Evolutionary conservation across 2,329 filamentous ascomycete genomes (phyloP).

Genomic region (Beauveria sp.): DNA sequence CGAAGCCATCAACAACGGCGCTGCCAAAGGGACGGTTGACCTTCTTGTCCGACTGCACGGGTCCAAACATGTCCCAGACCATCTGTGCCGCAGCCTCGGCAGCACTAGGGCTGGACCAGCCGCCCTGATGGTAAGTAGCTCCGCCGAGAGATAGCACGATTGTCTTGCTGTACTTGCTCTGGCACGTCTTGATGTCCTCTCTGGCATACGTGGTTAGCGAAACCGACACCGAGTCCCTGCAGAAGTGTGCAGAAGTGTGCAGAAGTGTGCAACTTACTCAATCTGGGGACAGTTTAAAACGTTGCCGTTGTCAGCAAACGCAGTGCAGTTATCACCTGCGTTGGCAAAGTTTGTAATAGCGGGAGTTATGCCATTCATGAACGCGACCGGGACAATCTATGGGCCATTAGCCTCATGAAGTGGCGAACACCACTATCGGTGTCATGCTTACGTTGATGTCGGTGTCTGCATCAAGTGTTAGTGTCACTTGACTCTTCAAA

Average conservation of each 20-base stretch:
- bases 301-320: conserved; percentile 45
- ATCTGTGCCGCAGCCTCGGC: conserved; percentile 51
- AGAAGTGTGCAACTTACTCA: conserved; percentile 38
- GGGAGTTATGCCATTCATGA: conserved; percentile 49
- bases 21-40: conserved; percentile 58
- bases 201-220: conserved; percentile 18
- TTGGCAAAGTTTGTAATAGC: conserved; percentile 58
- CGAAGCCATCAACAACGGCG: conserved; percentile 64
- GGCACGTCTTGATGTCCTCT: conserved; percentile 51
- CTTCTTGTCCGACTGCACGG: conserved; percentile 33
- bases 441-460: conserved; percentile 35
- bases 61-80: conserved; percentile 67
- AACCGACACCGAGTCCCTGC: no score
- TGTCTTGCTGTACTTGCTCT: conserved; percentile 55
- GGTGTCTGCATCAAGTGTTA: conserved; percentile 26
- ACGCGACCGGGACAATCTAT: conserved; percentile 54
- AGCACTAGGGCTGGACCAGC: conserved; percentile 46
- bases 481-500: not conserved
- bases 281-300: conserved; percentile 57
- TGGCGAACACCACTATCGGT: not conserved
- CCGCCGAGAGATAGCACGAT: conserved; percentile 67
- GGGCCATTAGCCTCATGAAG: not conserved
- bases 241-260: not conserved
- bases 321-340: conserved; percentile 52
- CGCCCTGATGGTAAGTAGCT: conserved; percentile 61